Conservation (phyloP, 1,139 yeast species). For the Suhomyces bolitotheri region DNA sequence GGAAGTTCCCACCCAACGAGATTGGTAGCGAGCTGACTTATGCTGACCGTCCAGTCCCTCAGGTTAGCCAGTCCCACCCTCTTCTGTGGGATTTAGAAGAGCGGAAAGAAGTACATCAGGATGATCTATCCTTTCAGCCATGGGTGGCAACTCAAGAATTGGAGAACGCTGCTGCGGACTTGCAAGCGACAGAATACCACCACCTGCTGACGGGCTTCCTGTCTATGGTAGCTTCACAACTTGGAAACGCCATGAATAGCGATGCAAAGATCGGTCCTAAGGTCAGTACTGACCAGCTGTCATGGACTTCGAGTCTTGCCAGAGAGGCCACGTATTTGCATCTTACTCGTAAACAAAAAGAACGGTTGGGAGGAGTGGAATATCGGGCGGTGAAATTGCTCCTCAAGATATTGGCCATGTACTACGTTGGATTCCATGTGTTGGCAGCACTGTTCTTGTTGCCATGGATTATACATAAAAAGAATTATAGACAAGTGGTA, state of each 20-base stretch:
- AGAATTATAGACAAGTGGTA: constrained; percentile 44
- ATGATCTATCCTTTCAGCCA: background rate
- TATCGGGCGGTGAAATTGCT: constrained; percentile 82
- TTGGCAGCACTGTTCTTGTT: constrained; percentile 57
- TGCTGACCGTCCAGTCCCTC: background rate
- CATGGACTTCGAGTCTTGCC: constrained; percentile 91
- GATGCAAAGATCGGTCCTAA: background rate
- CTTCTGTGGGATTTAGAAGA: background rate
- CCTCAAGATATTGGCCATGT: constrained; percentile 61
- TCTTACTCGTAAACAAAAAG: constrained; percentile 79
- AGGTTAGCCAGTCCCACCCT: background rate
- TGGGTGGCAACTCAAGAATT: background rate
- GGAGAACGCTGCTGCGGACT: background rate
- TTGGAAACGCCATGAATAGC: constrained; percentile 2
- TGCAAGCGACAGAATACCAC: background rate
- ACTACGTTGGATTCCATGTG: constrained; percentile 75
- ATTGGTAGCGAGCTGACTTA: no score
- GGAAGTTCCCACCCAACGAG: background rate
- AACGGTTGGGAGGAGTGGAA: constrained; percentile 96
- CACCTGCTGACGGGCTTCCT: no score
- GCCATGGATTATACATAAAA: constrained; percentile 59
- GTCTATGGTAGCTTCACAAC: no score
- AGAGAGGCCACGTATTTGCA: constrained; percentile 90
- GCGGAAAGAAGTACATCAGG: background rate
- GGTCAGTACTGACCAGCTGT: constrained; percentile 51